Conservation (phyloP, 441 rosid genomes). For the Populus hybrid region DNA sequence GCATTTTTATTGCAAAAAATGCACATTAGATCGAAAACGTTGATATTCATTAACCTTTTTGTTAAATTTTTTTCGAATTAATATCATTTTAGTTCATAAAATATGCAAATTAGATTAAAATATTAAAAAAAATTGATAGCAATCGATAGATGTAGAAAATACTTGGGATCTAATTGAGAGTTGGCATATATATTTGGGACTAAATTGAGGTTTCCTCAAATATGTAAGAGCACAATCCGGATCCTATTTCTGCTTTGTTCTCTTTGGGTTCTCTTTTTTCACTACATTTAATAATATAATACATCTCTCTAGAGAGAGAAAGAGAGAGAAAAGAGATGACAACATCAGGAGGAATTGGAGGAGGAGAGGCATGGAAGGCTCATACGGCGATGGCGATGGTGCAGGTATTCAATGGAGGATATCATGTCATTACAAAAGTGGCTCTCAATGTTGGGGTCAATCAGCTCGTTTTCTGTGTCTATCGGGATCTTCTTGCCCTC, state of each 20-base stretch:
- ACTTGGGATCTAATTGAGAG: no score
- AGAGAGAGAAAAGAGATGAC: not conserved
- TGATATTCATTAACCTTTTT: not conserved
- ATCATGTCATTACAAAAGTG: conserved; percentile 92
- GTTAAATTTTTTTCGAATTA: not conserved
- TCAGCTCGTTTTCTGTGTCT: conserved; percentile 94
- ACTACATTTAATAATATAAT: no score
- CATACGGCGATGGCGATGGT: conserved; percentile 80
- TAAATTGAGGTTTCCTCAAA: no score
- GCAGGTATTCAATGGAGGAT: conserved; percentile 82
- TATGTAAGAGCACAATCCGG: not conserved
- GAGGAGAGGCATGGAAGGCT: conserved; percentile 53
- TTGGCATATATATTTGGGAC: no score
- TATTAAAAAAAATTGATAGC: not conserved
- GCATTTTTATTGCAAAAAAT: no score
- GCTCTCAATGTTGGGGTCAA: conserved; percentile 93
- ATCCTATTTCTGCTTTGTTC: not conserved
- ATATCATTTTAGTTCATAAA: not conserved
- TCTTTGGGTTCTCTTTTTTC: not conserved
- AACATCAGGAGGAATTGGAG: conserved; percentile 3
- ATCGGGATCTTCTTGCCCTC: conserved; percentile 87
- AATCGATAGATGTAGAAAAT: not conserved
- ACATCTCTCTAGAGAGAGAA: not conserved
- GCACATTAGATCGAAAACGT: not conserved
- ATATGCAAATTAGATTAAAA: not conserved